Base-by-base conservation (phyloP, 345 rosid genomes). In the Zanthoxylum bungeanum region DNA sequence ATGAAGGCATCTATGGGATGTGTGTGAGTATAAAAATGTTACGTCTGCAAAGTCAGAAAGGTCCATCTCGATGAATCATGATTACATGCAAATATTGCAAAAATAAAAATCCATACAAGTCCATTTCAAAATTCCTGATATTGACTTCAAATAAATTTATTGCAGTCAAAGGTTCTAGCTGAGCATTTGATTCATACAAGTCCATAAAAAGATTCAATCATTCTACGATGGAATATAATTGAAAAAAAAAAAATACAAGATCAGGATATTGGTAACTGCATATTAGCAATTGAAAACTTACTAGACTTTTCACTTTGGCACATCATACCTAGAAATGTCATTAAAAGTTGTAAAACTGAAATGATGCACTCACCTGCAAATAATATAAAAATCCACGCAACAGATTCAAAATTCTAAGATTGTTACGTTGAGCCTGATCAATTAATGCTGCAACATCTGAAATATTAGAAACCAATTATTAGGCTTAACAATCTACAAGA, bases 361-460 rank as follows among this genome's bases (percentile, higher is more conserved):
- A 78, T 31, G 64, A 59, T 75, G 27, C 24, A 69, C 79, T 85
- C 76, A 93, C 98, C 86, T 81, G 42, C 75, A 91, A 61, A 83
- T 91, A 91, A 75, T 73, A 93, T 87, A 86, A 84, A 73, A 91
- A 93, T 52, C 93, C 98, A 14, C 95, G 98, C 72, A 93, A 76
- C 49, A 93, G 79, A 77, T 82, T 86, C 70, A 91, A 77, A 50
- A 67, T 76, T 76, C 79, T 75, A 34, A n/a, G 51, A 27, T 0
- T 40, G 73, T 88, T 82, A 42, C 70, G 24, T 73, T 33, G 11
- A 11, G 63, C 61, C 5, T 11, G 12, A 60, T 64, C 47, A 30
- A 80, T 42, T 56, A 61, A 73, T 39, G 9, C 39, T 42, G 62
- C 71, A 60, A 93, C 79, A 70, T 86, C 98, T 91, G 88, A 85